phyloP scores from a whole-genome alignment of 768 basidiomycete species.

The Saitozyma sp. region DNA sequence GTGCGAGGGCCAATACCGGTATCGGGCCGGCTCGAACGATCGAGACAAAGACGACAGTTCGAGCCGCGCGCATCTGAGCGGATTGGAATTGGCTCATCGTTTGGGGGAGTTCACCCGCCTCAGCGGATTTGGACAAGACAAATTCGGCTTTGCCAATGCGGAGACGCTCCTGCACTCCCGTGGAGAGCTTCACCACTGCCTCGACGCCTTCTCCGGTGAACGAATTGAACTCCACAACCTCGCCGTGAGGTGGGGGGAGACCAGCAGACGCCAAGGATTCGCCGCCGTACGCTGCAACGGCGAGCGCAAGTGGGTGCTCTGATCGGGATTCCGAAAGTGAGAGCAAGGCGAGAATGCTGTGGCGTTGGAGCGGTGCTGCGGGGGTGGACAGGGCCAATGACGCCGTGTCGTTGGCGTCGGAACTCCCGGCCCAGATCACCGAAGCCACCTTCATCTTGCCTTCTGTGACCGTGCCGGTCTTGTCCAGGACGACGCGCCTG shows the following conservation, averaged over 20 bases:
- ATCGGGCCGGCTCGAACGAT: slow-evolving; percentile 57
- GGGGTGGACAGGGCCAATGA: slow-evolving; percentile 37
- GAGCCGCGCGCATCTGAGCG: slow-evolving; percentile 69
- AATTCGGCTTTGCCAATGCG: slow-evolving; percentile 77
- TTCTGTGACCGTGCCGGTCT: slow-evolving; percentile 94
- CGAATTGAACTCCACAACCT: slow-evolving; percentile 76
- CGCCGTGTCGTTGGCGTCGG: background rate
- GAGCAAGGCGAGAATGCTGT: slow-evolving; percentile 70
- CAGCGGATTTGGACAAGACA: slow-evolving; percentile 50
- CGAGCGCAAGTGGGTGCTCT: slow-evolving; percentile 94
- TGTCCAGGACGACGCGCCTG: slow-evolving; percentile 83
- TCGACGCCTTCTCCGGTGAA: slow-evolving; percentile 85
- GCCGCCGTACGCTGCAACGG: slow-evolving; percentile 75
- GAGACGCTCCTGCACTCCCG: slow-evolving; percentile 33
- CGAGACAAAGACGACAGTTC: slow-evolving; percentile 85
- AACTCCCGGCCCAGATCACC: slow-evolving; percentile 64
- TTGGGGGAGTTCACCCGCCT: slow-evolving; percentile 58
- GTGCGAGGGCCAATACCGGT: slow-evolving; percentile 76
- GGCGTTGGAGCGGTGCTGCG: slow-evolving; percentile 43
- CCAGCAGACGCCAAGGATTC: slow-evolving; percentile 46
- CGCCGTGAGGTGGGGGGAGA: slow-evolving; percentile 58
- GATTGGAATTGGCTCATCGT: slow-evolving; percentile 66
- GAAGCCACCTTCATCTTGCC: slow-evolving; percentile 85
- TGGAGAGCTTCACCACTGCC: slow-evolving; percentile 62
- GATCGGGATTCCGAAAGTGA: slow-evolving; percentile 84